These are phyloP conservation scores for Taphrina wiesneri DNA, from an alignment of 1,139 yeast genomes.

Conservation along the genomic window DNA sequence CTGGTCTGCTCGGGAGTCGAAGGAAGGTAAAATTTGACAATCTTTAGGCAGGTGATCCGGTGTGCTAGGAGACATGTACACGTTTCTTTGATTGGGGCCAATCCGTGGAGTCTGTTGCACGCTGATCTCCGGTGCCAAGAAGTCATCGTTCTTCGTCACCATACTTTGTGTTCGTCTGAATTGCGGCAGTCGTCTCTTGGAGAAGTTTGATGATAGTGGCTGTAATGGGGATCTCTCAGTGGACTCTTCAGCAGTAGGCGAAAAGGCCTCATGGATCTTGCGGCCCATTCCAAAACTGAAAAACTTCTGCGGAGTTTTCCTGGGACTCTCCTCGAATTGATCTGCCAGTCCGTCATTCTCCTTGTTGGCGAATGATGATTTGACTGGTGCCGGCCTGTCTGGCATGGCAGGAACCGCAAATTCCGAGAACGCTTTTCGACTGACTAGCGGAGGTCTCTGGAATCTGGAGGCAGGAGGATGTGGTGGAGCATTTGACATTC, in stretches of 20 bases:
- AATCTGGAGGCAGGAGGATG: slow-evolving; percentile 29
- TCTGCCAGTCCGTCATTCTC: slow-evolving; percentile 21
- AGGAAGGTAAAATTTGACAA: slow-evolving; percentile 10
- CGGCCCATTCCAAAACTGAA: slow-evolving; percentile 36
- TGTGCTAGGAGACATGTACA: neutral
- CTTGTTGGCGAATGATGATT: slow-evolving; percentile 8
- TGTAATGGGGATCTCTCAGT: slow-evolving; percentile 36
- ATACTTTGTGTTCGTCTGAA: slow-evolving; percentile 67
- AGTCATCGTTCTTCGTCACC: slow-evolving; percentile 54
- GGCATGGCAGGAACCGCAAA: slow-evolving; percentile 33
- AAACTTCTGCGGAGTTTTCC: slow-evolving; percentile 23
- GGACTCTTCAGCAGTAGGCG: slow-evolving; percentile 36
- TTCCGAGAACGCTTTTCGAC: slow-evolving; percentile 23
- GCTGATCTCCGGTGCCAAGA: slow-evolving; percentile 44
- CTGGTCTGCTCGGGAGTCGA: slow-evolving; percentile 36
- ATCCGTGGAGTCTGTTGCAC: slow-evolving; percentile 15
- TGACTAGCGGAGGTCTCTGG: slow-evolving; percentile 5
- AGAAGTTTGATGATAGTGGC: slow-evolving; percentile 31
- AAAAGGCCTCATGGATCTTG: slow-evolving; percentile 35
- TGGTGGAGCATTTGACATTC: slow-evolving; percentile 12
- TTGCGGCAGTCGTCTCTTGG: slow-evolving; percentile 42
- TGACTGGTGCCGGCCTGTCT: slow-evolving; percentile 28
- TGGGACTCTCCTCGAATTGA: slow-evolving; percentile 38
- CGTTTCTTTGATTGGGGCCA: neutral
- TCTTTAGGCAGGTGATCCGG: neutral